Conservation (phyloP, 2,329 filamentous ascomycete genomes). For the Trichoderma brevicompactum region DNA sequence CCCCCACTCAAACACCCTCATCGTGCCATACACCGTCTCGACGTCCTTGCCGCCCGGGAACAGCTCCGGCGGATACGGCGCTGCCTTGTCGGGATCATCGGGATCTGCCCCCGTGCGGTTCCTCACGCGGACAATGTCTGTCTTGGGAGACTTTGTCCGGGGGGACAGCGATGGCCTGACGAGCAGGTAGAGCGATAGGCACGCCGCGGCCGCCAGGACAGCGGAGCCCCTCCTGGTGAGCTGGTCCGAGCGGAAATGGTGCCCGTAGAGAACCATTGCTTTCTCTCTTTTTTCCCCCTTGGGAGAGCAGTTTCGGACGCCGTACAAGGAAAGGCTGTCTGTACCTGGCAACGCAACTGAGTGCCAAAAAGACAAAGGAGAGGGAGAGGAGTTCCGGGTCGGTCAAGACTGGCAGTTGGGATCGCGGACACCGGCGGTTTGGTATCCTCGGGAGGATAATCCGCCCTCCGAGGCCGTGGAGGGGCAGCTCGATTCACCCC, state of each 20-base stretch:
- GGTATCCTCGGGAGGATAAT: not conserved
- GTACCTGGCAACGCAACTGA: not conserved
- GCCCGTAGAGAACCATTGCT: slow-evolving; percentile 26
- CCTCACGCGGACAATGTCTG: slow-evolving; percentile 18
- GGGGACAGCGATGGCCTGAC: slow-evolving; percentile 36
- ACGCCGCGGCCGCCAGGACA: slow-evolving; percentile 35
- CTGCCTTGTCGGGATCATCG: slow-evolving; percentile 25
- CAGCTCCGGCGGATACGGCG: slow-evolving; percentile 70
- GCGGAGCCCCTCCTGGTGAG: slow-evolving; percentile 25
- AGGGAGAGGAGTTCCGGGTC: not conserved
- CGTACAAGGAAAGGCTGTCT: not conserved
- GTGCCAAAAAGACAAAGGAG: not conserved
- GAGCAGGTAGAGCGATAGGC: slow-evolving; percentile 45
- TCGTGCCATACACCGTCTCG: slow-evolving; percentile 68
- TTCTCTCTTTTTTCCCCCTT: not conserved
- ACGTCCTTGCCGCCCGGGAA: slow-evolving; percentile 73
- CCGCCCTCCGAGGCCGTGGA: slow-evolving; percentile 5
- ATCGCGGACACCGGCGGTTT: not conserved
- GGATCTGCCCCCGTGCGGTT: not conserved
- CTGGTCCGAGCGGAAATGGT: slow-evolving; percentile 21
- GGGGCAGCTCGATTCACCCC: not conserved
- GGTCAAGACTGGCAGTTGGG: not conserved
- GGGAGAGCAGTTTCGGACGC: not conserved
- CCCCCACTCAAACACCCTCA: slow-evolving; percentile 81
- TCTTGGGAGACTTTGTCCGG: slow-evolving; percentile 23